Base-by-base conservation (phyloP, 305 asterid genomes). In the Fraxinus xanthoxyloides region DNA sequence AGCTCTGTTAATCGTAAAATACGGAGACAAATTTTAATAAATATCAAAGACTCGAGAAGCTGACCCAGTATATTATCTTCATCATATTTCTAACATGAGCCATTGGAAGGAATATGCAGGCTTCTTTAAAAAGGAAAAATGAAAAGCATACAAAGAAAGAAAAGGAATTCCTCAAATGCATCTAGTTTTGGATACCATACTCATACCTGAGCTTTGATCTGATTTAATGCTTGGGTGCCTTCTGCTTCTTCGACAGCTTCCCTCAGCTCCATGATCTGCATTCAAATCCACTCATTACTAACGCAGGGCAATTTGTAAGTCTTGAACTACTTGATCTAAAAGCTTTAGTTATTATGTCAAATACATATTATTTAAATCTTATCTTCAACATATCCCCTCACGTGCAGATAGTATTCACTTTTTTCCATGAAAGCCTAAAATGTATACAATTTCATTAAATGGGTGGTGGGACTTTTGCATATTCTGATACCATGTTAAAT, bases 261-360 rank as follows among this genome's bases (percentile, higher is more conserved):
- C 88, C 99, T 91, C 36, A 95, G 86, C 82, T 95, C 98, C 94
- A 95, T 87, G 79, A 95, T 87, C 99, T 94, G 92, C 87, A 87
- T 7, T 65, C 81, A 72, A 79, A 82, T 72, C 59, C 81, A 72
- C 76, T 51, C 13, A 30, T 79, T 7, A 36, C n/a, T 35, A 31
- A 78, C 59, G 12, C 3, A 81, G 19, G 76, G n/a, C 23, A 51
- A 51, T 51, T 51, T 17, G 0, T 4, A 0, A 51, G 2, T 17
- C 8, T 51, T 51, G 23, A 51, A 51, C 2, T 1, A 51, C 9
- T 51, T 51, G 8, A 51, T 51, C 61, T 51, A 51, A 51, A 51
- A 17, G 23, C 2, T 51, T 51, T 4, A 17, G 0, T 3, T 46
- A 5, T 0, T 51, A 17, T 48, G 61, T 8, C 23, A 51, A 51